phyloP scores from a whole-genome alignment of 2,329 filamentous ascomycete species.

The Aspergillus pseudoviridinutans region DNA sequence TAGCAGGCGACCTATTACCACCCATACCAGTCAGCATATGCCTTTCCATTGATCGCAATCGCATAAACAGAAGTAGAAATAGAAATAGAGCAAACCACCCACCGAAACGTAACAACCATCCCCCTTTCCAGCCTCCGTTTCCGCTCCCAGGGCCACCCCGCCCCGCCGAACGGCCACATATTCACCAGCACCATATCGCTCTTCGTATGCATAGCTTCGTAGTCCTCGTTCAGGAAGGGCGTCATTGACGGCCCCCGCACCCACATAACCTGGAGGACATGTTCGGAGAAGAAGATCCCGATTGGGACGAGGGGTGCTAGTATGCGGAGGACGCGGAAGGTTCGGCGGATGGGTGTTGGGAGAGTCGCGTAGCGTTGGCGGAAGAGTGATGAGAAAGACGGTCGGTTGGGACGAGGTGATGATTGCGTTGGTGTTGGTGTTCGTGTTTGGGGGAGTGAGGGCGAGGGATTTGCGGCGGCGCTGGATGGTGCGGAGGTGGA shows the following conservation, averaged over 20 bases:
- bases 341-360: slow-evolving; percentile 23
- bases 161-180: slow-evolving; percentile 36
- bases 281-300: slow-evolving; percentile 36
- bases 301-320: slow-evolving; percentile 36
- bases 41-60: slow-evolving; percentile 1
- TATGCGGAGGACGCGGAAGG: slow-evolving; percentile 24
- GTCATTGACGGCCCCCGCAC: slow-evolving; percentile 64
- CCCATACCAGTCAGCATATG: background rate
- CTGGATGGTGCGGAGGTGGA: slow-evolving; percentile 2
- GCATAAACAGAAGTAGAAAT: background rate
- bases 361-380: slow-evolving; percentile 25
- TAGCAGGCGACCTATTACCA: slow-evolving; percentile 59
- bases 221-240: slow-evolving; percentile 68
- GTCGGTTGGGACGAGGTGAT: slow-evolving; percentile 10
- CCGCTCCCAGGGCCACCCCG: slow-evolving; percentile 50
- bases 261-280: slow-evolving; percentile 40
- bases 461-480: background rate
- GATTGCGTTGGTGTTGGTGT: background rate
- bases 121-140: slow-evolving; percentile 60
- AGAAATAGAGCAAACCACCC: slow-evolving; percentile 3
- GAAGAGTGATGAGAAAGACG: slow-evolving; percentile 23
- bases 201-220: slow-evolving; percentile 41
- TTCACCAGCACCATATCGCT: slow-evolving; percentile 43
- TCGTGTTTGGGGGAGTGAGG: slow-evolving; percentile 1
- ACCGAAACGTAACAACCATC: slow-evolving; percentile 67